Percentiles rank a stretch among this genome's conserved stretches.
Evolutionary conservation across 2,329 filamentous ascomycete species (phyloP).

Genomic region (Monilinia laxa): DNA sequence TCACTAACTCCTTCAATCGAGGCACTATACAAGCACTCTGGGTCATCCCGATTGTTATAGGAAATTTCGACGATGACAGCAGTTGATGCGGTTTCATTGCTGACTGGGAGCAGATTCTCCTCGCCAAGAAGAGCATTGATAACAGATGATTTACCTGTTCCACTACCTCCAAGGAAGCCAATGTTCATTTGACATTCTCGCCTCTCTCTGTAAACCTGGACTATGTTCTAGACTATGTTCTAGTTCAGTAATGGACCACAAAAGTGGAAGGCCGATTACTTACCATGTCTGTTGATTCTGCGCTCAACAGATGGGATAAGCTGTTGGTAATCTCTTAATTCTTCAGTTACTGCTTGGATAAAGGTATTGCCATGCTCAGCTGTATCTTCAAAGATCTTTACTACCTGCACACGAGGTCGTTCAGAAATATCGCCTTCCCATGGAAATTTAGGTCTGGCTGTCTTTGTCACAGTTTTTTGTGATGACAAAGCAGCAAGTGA

Average conservation of each 20-base stretch:
- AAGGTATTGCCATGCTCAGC: background rate
- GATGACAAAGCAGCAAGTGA: background rate
- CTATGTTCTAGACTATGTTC: slow-evolving; percentile 22
- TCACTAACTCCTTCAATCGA: slow-evolving; percentile 22
- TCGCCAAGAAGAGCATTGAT: slow-evolving; percentile 53
- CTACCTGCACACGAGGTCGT: background rate
- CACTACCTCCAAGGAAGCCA: slow-evolving; percentile 55
- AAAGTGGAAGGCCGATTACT: background rate
- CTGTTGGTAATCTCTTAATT: background rate
- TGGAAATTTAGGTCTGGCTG: background rate
- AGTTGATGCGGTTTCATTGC: slow-evolving; percentile 24
- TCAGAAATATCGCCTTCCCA: background rate
- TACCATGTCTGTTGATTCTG: background rate
- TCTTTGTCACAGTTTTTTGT: background rate
- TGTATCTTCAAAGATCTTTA: background rate
- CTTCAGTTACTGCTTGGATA: background rate
- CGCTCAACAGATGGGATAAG: background rate
- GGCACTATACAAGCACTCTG: slow-evolving; percentile 12
- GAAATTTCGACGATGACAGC: slow-evolving; percentile 28
- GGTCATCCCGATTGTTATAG: slow-evolving; percentile 25
- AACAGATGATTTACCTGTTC: slow-evolving; percentile 63
- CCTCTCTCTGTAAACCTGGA: slow-evolving; percentile 20
- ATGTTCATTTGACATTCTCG: slow-evolving; percentile 24
- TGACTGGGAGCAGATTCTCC: slow-evolving; percentile 25
- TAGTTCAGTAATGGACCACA: slow-evolving; percentile 6